Percentiles rank a stretch among this genome's conserved stretches.
These are phyloP conservation scores for Cyclotella atomus DNA, from an alignment of 108 stramenopile species.

Conservation along the genomic window DNA sequence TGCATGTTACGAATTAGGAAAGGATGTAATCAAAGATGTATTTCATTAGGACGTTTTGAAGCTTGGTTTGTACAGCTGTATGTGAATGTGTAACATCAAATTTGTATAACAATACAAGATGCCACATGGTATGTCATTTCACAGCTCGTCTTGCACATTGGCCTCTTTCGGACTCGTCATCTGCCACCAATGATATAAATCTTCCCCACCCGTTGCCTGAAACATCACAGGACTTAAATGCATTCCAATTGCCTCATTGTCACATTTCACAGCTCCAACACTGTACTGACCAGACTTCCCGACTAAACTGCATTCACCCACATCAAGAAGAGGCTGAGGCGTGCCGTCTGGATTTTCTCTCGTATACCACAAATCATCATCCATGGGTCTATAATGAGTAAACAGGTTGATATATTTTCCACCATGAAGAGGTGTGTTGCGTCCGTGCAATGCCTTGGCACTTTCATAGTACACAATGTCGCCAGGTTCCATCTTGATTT, in stretches of 20 bases:
- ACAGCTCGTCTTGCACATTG: neutral
- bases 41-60: neutral
- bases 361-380: constrained; percentile 51
- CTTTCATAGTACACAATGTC: constrained; percentile 89
- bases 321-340: constrained; percentile 59
- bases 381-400: constrained; percentile 85
- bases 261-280: constrained; percentile 57
- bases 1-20: constrained; percentile 88
- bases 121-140: no score
- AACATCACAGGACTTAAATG: constrained; percentile 58
- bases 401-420: constrained; percentile 83
- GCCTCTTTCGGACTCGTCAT: constrained; percentile 41
- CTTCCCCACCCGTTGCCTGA: constrained; percentile 46
- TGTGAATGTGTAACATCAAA: neutral
- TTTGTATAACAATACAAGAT: neutral
- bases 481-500: constrained; percentile 80
- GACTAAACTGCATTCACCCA: constrained; percentile 52
- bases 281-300: constrained; percentile 40
- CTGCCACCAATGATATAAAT: constrained; percentile 74
- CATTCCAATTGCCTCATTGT: constrained; percentile 53
- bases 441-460: constrained; percentile 83
- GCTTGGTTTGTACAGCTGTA: neutral
- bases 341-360: constrained; percentile 57
- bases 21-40: constrained; percentile 53
- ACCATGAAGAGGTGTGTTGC: constrained; percentile 73